Evolutionary conservation across 441 rosid genomes (phyloP).

Genomic region (Syzygium malaccense): DNA sequence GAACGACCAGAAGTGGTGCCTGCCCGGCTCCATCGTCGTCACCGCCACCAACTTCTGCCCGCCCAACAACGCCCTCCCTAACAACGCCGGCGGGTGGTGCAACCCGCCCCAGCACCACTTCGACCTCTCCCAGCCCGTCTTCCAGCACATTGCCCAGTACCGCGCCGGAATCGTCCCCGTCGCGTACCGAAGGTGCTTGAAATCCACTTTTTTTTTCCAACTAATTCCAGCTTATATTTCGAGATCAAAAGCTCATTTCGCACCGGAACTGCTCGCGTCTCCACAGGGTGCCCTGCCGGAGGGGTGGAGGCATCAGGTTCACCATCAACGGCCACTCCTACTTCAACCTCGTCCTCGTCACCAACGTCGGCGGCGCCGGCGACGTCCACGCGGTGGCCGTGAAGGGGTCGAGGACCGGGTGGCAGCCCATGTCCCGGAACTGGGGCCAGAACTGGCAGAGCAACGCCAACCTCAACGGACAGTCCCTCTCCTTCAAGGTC

Average conservation of each 20-base stretch:
- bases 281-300: constrained; percentile 16
- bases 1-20: constrained; percentile 10
- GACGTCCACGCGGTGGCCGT: neutral
- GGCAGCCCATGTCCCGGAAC: constrained; percentile 9
- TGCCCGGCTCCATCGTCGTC: constrained; percentile 8
- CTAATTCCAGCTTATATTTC: neutral
- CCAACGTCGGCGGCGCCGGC: constrained; percentile 16
- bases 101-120: constrained; percentile 16
- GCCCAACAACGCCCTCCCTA: constrained; percentile 13
- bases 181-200: constrained; percentile 1
- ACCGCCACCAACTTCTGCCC: constrained; percentile 23
- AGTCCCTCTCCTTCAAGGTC: constrained; percentile 17
- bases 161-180: constrained; percentile 13
- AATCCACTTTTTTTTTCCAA: neutral
- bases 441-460: constrained; percentile 18
- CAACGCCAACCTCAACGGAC: constrained; percentile 14
- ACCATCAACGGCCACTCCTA: constrained; percentile 17
- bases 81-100: constrained; percentile 17
- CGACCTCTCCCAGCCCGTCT: constrained; percentile 18
- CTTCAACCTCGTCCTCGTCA: constrained; percentile 21
- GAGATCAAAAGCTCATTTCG: neutral
- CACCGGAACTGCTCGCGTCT: neutral
- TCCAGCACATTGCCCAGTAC: constrained; percentile 12
- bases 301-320: constrained; percentile 16
- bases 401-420: constrained; percentile 6